A percentile compares a stretch with the other conserved stretches of the same genome.
Conservation (phyloP, 1,284 basidiomycete species). For the Sanghuangporus baumii region DNA sequence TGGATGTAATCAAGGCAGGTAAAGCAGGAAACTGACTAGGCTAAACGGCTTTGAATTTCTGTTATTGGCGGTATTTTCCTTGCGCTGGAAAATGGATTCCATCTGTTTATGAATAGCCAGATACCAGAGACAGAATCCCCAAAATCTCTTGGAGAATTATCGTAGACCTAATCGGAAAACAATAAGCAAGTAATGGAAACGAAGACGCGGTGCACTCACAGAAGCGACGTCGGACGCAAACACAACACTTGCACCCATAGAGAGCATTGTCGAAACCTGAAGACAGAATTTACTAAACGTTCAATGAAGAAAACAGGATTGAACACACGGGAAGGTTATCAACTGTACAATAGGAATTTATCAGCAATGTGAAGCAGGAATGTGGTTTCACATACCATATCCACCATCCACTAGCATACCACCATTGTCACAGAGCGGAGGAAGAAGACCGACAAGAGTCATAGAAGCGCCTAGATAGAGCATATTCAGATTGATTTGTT, state of each 20-base stretch:
- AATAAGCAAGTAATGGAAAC: not conserved
- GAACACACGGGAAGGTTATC: constrained; percentile 81
- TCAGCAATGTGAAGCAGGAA: not conserved
- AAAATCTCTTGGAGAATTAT: constrained; percentile 91
- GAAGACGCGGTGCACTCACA: constrained; percentile 38
- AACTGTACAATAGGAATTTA: constrained; percentile 39
- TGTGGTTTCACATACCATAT: constrained; percentile 57
- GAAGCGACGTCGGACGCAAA: constrained; percentile 95
- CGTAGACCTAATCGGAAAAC: constrained; percentile 61
- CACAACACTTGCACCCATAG: constrained; percentile 88
- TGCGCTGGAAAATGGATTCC: constrained; percentile 85
- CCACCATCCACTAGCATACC: constrained; percentile 93
- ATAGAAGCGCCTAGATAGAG: constrained; percentile 79
- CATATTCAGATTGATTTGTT: constrained; percentile 19
- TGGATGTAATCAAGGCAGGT: not conserved
- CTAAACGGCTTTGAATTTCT: constrained; percentile 92
- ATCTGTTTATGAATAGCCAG: constrained; percentile 92
- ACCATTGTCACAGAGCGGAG: constrained; percentile 93
- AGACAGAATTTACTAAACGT: constrained; percentile 14
- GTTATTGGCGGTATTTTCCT: constrained; percentile 87
- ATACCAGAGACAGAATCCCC: constrained; percentile 96
- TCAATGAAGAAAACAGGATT: not conserved
- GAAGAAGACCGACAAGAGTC: constrained; percentile 93
- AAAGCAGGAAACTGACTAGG: constrained; percentile 64
- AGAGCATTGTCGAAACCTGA: constrained; percentile 86